Evolutionary conservation across 352 stramenopile species (phyloP).

Genomic region (Albugo laibachii): DNA sequence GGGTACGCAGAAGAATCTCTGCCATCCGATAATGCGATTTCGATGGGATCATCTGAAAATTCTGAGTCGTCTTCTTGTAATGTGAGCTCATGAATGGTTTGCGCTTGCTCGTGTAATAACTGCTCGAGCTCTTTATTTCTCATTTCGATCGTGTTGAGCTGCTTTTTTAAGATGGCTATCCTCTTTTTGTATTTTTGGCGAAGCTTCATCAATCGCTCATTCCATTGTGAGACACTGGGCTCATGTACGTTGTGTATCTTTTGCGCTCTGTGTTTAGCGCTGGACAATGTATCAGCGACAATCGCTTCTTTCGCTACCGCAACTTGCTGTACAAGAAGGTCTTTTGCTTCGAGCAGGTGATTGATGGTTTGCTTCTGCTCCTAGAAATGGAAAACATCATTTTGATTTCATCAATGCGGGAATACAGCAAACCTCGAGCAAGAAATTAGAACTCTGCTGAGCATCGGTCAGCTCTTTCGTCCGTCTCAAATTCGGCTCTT

Average conservation of each 20-base stretch:
- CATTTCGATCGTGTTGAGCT: conserved; percentile 14
- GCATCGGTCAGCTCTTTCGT: conserved; percentile 51
- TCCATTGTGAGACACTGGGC: background rate
- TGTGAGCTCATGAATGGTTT: conserved; percentile 64
- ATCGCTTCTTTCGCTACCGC: background rate
- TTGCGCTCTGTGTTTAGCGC: background rate
- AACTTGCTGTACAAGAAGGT: background rate
- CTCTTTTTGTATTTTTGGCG: background rate
- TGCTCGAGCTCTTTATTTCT: conserved; percentile 22
- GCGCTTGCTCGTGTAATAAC: conserved; percentile 28
- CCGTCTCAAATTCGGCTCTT: conserved; percentile 39
- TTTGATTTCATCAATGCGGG: background rate
- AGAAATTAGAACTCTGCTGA: conserved; percentile 47
- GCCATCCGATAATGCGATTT: too few relatives aligned
- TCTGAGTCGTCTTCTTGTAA: conserved; percentile 29
- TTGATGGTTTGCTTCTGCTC: conserved; percentile 65
- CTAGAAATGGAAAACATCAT: conserved; percentile 5
- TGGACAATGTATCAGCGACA: background rate
- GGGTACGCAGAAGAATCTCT: too few relatives aligned
- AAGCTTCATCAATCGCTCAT: background rate
- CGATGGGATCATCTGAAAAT: too few relatives aligned
- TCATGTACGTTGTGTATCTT: background rate
- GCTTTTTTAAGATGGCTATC: conserved; percentile 5
- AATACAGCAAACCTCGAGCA: conserved; percentile 32
- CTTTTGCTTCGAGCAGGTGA: conserved; percentile 32